These are phyloP conservation scores for Mollisia scopiformis DNA, from an alignment of 2,329 filamentous ascomycete species.

Conservation along the genomic window DNA sequence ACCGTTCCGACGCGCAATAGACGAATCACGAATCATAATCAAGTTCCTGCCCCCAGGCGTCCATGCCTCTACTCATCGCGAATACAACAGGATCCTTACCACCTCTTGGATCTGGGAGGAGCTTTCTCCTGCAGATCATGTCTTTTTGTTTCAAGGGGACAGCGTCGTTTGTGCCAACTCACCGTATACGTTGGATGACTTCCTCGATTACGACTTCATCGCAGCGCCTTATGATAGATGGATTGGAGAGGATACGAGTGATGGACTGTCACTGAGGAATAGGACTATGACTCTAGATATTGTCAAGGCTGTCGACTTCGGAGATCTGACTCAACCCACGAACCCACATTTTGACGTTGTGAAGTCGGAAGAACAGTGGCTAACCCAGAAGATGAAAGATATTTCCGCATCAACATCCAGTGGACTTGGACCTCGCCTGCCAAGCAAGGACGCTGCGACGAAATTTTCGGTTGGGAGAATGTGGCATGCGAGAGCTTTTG, in stretches of 20 bases:
- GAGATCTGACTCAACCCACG: slow-evolving; percentile 25
- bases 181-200: slow-evolving; percentile 30
- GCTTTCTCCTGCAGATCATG: slow-evolving; percentile 34
- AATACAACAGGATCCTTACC: slow-evolving; percentile 36
- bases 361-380: slow-evolving; percentile 30
- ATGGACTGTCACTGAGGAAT: slow-evolving; percentile 40
- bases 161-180: slow-evolving; percentile 36
- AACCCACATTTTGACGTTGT: no score
- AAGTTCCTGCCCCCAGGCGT: slow-evolving; percentile 37
- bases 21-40: slow-evolving; percentile 36
- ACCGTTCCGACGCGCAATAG: slow-evolving; percentile 37
- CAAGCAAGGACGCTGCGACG: slow-evolving; percentile 20
- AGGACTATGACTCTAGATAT: slow-evolving; percentile 34
- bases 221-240: slow-evolving; percentile 34
- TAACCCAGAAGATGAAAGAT: slow-evolving; percentile 31
- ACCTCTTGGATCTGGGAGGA: slow-evolving; percentile 36
- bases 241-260: slow-evolving; percentile 32
- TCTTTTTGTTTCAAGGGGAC: slow-evolving; percentile 37
- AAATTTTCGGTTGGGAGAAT: slow-evolving; percentile 27
- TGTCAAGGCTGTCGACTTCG: slow-evolving; percentile 5
- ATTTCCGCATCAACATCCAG: slow-evolving; percentile 5
- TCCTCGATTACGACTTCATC: slow-evolving; percentile 37
- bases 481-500: slow-evolving; percentile 19
- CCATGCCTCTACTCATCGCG: slow-evolving; percentile 35
- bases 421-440: slow-evolving; percentile 21